phyloP scores from a whole-genome alignment of 208 protist genomes.

The Zelonia costaricensis region DNA sequence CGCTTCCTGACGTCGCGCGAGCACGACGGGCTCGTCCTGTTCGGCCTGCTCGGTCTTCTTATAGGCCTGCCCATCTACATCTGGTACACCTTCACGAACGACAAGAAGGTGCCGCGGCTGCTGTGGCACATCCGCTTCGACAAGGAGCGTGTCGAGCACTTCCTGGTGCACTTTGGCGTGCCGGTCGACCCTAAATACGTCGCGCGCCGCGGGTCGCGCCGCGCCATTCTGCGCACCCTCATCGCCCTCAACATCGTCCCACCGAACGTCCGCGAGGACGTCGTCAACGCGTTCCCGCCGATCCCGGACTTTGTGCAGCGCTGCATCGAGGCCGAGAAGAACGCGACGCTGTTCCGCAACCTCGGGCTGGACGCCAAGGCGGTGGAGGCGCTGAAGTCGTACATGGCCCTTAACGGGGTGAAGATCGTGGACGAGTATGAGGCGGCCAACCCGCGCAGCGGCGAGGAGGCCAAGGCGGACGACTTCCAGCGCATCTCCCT shows the following conservation, averaged over 20 bases:
- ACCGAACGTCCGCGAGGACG: constrained; percentile 56
- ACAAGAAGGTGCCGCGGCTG: constrained; percentile 68
- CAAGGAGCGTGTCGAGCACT: constrained; percentile 79
- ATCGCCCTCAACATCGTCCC: constrained; percentile 63
- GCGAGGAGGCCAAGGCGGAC: constrained; percentile 28
- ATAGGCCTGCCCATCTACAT: constrained; percentile 64
- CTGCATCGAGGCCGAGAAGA: constrained; percentile 75
- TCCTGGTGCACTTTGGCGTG: constrained; percentile 80
- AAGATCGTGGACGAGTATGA: constrained; percentile 67
- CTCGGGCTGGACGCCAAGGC: constrained; percentile 50
- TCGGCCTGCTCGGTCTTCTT: constrained; percentile 80
- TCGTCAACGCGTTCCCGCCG: constrained; percentile 65
- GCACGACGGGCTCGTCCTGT: constrained; percentile 87
- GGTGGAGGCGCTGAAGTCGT: constrained; percentile 50
- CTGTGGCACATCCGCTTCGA: constrained; percentile 78
- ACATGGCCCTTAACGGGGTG: constrained; percentile 68
- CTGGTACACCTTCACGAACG: constrained; percentile 82
- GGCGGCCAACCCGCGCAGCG: constrained; percentile 24
- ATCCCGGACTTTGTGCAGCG: constrained; percentile 79
- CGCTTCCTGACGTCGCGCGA: constrained; percentile 86
- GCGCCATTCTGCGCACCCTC: constrained; percentile 42
- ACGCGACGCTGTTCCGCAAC: constrained; percentile 57
- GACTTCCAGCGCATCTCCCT: constrained; percentile 40
- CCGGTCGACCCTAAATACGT: constrained; percentile 75
- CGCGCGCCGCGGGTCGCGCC: constrained; percentile 64